These are phyloP conservation scores for Atkinsonella hypoxylon DNA, from an alignment of 2,329 filamentous ascomycete genomes.

Conservation along the genomic window DNA sequence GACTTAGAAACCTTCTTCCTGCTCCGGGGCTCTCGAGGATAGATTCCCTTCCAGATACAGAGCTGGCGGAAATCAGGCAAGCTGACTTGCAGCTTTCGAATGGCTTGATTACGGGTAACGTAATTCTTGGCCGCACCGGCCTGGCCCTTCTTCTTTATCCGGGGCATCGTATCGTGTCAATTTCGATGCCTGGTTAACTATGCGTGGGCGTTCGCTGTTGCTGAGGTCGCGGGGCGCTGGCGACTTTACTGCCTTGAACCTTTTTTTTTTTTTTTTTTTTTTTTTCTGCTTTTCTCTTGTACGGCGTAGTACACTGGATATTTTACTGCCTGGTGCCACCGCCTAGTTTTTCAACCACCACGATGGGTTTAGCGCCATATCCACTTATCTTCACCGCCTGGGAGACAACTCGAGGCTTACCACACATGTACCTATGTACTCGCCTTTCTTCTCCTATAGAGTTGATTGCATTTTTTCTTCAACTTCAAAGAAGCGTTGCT, in stretches of 20 bases:
- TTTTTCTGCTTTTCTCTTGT: constrained; percentile 3
- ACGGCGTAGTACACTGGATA: constrained; percentile 12
- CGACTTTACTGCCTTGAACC: constrained; percentile 13
- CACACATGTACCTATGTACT: background rate
- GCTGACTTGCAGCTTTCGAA: constrained; percentile 95
- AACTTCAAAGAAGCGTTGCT: no score
- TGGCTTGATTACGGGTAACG: constrained; percentile 91
- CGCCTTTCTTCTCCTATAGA: no score
- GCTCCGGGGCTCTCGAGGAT: constrained; percentile 90
- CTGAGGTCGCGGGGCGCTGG: constrained; percentile 21
- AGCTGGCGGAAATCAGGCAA: constrained; percentile 94
- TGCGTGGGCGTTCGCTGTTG: constrained; percentile 9
- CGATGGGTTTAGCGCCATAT: constrained; percentile 8
- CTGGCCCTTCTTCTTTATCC: constrained; percentile 86
- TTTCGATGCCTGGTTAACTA: constrained; percentile 5
- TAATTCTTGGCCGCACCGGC: constrained; percentile 95
- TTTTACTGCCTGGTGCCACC: constrained; percentile 24
- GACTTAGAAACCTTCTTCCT: constrained; percentile 95
- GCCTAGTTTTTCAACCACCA: constrained; percentile 10
- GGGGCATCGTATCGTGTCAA: constrained; percentile 46
- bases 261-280: constrained; percentile 23
- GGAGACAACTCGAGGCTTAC: background rate
- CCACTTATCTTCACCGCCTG: constrained; percentile 15
- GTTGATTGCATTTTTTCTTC: no score
- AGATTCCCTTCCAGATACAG: constrained; percentile 99